phyloP scores from a whole-genome alignment of 176 grass and related monocot genomes.

The Paspalum vaginatum region DNA sequence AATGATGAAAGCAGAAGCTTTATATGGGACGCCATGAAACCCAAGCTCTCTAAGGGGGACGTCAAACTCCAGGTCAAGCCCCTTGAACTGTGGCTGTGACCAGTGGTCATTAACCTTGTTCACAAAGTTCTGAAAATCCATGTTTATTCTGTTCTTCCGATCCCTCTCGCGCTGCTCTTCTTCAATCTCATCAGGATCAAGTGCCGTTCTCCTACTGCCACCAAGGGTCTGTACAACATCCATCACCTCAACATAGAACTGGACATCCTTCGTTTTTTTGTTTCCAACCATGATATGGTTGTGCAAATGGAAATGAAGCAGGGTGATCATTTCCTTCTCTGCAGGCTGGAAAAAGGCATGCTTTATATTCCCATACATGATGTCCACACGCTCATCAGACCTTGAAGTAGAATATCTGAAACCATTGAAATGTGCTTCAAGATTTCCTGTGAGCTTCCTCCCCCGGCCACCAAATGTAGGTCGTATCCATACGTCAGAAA shows the following conservation, averaged over 20 bases:
- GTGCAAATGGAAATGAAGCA: conserved; percentile 86
- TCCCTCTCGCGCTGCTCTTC: conserved; percentile 94
- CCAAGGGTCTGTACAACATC: conserved; percentile 87
- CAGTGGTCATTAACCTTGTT: conserved; percentile 82
- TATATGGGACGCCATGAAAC: conserved; percentile 87
- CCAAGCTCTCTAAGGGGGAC: conserved; percentile 78
- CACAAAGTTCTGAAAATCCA: conserved; percentile 87
- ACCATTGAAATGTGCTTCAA: conserved; percentile 91
- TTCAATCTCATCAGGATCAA: conserved; percentile 95
- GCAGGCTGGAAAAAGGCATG: conserved; percentile 95
- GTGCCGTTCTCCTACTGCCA: conserved; percentile 59
- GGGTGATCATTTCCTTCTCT: conserved; percentile 92
- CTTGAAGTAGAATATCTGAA: conserved; percentile 79
- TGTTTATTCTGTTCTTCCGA: conserved; percentile 76
- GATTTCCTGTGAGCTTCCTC: conserved; percentile 69
- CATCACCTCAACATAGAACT: conserved; percentile 98
- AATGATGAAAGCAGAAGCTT: conserved; percentile 81
- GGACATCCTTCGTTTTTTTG: conserved; percentile 92
- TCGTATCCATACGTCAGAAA: conserved; percentile 85
- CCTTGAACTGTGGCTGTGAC: conserved; percentile 76
- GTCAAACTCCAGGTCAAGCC: conserved; percentile 77
- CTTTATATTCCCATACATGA: conserved; percentile 91
- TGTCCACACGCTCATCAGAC: conserved; percentile 78
- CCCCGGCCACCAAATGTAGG: conserved; percentile 79
- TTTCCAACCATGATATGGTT: conserved; percentile 95